Conservation (phyloP, 75 land plant genomes). For the Adiantum capillusveneris region DNA sequence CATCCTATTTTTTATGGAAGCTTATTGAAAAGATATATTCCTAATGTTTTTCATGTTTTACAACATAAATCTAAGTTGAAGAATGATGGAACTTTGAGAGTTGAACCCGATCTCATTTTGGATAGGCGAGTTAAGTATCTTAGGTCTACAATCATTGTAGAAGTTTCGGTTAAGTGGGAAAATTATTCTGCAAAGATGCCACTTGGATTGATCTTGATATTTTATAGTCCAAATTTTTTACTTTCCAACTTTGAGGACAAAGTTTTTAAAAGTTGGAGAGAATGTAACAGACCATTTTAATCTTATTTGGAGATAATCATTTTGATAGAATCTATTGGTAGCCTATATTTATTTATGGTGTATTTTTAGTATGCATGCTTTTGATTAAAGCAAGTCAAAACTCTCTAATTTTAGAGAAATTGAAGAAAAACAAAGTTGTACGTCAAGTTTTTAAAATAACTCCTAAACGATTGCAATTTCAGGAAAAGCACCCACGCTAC, state of each 20-base stretch:
- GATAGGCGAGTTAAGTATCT: not conserved
- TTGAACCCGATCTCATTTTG: not conserved
- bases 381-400: too few species aligned
- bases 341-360: too few species aligned
- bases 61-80: not conserved
- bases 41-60: not conserved
- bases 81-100: not conserved
- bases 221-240: not conserved
- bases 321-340: too few species aligned
- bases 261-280: constrained; percentile 7
- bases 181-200: not conserved
- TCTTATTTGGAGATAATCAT: too few species aligned
- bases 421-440: too few species aligned
- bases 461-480: too few species aligned
- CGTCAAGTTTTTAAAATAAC: too few species aligned
- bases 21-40: constrained; percentile 6
- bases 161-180: constrained; percentile 5
- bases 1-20: constrained; percentile 39
- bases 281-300: too few species aligned
- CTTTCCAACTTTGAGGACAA: not conserved
- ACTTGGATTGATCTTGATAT: not conserved
- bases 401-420: too few species aligned
- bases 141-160: not conserved
- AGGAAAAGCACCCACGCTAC: too few species aligned
- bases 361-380: too few species aligned